Percentiles rank a stretch among this genome's conserved stretches.
These are phyloP conservation scores for Jamesozyma jinghongensis DNA, from an alignment of 805 yeast genomes.

Conservation along the genomic window DNA sequence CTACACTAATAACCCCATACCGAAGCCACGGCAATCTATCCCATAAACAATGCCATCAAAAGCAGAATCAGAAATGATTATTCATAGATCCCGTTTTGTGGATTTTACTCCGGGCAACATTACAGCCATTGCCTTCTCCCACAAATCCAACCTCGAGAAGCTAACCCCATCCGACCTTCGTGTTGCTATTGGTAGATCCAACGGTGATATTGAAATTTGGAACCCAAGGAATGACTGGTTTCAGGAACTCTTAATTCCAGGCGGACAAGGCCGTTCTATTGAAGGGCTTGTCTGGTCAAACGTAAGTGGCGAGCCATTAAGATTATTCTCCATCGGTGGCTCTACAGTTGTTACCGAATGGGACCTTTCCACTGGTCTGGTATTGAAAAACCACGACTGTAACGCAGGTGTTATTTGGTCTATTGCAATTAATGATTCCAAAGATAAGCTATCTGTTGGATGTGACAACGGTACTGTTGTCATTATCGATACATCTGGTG, in stretches of 20 bases:
- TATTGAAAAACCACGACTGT: constrained; percentile 71
- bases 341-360: constrained; percentile 88
- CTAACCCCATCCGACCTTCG: constrained; percentile 49
- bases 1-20: too few relatives aligned
- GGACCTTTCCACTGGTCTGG: constrained; percentile 68
- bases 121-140: constrained; percentile 74
- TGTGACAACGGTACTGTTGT: constrained; percentile 94
- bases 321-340: constrained; percentile 91
- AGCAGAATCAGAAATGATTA: constrained; percentile 1
- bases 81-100: constrained; percentile 88
- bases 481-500: constrained; percentile 75
- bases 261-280: constrained; percentile 74
- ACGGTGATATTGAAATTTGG: constrained; percentile 96
- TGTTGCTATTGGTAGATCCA: constrained; percentile 83
- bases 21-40: too few relatives aligned
- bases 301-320: constrained; percentile 40
- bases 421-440: constrained; percentile 52
- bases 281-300: constrained; percentile 83
- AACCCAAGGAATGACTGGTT: constrained; percentile 77
- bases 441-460: constrained; percentile 69
- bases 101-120: constrained; percentile 80
- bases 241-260: constrained; percentile 63
- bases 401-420: constrained; percentile 95
- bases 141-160: constrained; percentile 35
- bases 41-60: background rate